phyloP scores from a whole-genome alignment of 2,329 filamentous ascomycete species.

The Helotiales sp. region DNA sequence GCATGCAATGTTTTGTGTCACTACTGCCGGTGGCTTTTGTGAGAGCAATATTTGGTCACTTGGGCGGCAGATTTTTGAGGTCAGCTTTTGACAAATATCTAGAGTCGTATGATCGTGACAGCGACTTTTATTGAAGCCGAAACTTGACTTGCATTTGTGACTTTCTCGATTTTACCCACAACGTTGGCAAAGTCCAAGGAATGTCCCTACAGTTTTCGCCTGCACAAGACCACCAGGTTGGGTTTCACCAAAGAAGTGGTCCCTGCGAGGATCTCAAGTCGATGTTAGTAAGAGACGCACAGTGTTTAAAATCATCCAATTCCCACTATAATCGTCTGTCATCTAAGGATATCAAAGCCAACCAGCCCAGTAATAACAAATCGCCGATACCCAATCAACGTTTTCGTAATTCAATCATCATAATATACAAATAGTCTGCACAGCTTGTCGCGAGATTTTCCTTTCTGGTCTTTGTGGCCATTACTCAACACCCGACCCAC shows the following conservation, averaged over 20 bases:
- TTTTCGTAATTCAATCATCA: slow-evolving; percentile 7
- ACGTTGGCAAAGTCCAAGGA: too few relatives aligned
- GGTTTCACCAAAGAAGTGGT: too few relatives aligned
- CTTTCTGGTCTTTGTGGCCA: not conserved
- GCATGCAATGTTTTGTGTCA: too few relatives aligned
- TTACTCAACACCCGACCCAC: slow-evolving; percentile 45
- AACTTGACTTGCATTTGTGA: not conserved
- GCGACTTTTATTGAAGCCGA: not conserved
- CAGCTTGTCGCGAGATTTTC: not conserved
- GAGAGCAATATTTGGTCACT: too few relatives aligned
- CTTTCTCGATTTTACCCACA: too few relatives aligned
- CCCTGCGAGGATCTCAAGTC: too few relatives aligned
- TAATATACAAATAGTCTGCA: slow-evolving; percentile 11
- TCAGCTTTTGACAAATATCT: not conserved
- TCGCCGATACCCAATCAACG: not conserved
- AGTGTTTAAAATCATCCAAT: not conserved
- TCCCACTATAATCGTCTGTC: not conserved
- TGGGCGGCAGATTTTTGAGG: too few relatives aligned
- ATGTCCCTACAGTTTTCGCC: too few relatives aligned
- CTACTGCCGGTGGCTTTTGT: too few relatives aligned
- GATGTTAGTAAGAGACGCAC: too few relatives aligned
- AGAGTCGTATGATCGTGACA: not conserved
- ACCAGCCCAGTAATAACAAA: not conserved
- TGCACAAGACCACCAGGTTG: too few relatives aligned
- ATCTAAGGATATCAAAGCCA: not conserved